These are phyloP conservation scores for Xylaria cubensis DNA, from an alignment of 495 filamentous ascomycete species.

Conservation along the genomic window DNA sequence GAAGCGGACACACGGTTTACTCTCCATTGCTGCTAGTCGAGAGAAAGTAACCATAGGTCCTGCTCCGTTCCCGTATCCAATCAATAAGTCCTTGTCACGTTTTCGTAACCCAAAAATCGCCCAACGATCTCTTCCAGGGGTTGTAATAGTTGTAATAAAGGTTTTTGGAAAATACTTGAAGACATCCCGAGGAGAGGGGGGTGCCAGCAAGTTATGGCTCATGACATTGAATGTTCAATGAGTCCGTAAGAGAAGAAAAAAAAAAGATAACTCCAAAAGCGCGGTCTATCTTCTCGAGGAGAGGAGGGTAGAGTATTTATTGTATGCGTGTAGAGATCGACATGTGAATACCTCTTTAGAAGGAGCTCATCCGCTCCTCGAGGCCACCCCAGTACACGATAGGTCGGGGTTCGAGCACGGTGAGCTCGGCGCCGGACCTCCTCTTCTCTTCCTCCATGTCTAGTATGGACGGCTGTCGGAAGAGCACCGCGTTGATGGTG, in stretches of 20 bases:
- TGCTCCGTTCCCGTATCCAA: neutral
- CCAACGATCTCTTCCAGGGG: constrained; percentile 14
- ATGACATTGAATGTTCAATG: neutral
- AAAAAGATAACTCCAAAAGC: neutral
- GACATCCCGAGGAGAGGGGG: neutral
- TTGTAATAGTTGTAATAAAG: neutral
- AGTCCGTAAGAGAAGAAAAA: neutral
- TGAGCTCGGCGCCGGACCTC: constrained; percentile 51
- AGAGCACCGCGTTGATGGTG: constrained; percentile 59
- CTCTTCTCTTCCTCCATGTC: constrained; percentile 57
- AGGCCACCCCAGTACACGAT: constrained; percentile 61
- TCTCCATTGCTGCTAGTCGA: neutral
- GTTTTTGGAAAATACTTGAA: neutral
- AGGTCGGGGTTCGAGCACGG: constrained; percentile 61
- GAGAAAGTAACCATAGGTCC: neutral
- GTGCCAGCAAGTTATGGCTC: neutral
- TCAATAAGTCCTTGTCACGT: constrained; percentile 20
- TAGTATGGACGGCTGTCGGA: constrained; percentile 52
- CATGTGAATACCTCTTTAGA: neutral
- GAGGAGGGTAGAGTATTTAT: neutral
- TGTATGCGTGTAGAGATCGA: neutral
- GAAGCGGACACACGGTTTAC: neutral
- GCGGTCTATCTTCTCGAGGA: neutral
- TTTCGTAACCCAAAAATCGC: constrained; percentile 10
- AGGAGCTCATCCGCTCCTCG: constrained; percentile 55